phyloP scores from a whole-genome alignment of 2,329 filamentous ascomycete genomes.

The Xylaria polymorpha region DNA sequence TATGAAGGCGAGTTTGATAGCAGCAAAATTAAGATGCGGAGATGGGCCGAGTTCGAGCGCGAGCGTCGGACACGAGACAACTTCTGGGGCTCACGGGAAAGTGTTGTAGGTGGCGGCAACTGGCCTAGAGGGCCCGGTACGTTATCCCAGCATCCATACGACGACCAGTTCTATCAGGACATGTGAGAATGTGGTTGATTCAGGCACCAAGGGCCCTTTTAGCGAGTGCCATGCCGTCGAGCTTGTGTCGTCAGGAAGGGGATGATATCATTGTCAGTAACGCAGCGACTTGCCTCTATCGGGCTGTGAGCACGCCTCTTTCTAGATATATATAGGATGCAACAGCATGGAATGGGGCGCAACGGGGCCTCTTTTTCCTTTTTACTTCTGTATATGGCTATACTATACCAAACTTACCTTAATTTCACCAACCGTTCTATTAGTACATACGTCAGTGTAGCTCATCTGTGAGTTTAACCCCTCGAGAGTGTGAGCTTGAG shows the following conservation, averaged over 20 bases:
- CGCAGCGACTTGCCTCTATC: constrained; percentile 10
- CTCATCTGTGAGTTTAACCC: background rate
- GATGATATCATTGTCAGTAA: constrained; percentile 7
- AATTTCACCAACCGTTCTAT: constrained; percentile 28
- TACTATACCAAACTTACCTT: constrained; percentile 33
- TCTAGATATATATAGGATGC: constrained; percentile 35
- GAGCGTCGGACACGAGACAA: constrained; percentile 63
- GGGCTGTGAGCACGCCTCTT: constrained; percentile 17
- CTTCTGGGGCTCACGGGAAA: constrained; percentile 67
- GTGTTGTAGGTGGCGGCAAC: constrained; percentile 57
- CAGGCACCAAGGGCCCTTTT: constrained; percentile 8
- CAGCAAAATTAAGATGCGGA: constrained; percentile 99
- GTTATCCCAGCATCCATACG: constrained; percentile 57
- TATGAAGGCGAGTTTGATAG: constrained; percentile 97
- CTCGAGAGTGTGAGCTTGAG: no score
- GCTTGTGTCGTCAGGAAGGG: constrained; percentile 6
- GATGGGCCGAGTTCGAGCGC: constrained; percentile 95
- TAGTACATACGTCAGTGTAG: background rate
- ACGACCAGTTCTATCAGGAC: constrained; percentile 68
- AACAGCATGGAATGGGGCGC: constrained; percentile 34
- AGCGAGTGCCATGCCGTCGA: background rate
- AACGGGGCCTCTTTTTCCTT: constrained; percentile 10
- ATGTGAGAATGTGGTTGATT: constrained; percentile 51
- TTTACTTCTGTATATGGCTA: constrained; percentile 36
- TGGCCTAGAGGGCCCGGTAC: constrained; percentile 57